phyloP scores from a whole-genome alignment of 768 basidiomycete genomes.

The Hysterangium stoloniferum region DNA sequence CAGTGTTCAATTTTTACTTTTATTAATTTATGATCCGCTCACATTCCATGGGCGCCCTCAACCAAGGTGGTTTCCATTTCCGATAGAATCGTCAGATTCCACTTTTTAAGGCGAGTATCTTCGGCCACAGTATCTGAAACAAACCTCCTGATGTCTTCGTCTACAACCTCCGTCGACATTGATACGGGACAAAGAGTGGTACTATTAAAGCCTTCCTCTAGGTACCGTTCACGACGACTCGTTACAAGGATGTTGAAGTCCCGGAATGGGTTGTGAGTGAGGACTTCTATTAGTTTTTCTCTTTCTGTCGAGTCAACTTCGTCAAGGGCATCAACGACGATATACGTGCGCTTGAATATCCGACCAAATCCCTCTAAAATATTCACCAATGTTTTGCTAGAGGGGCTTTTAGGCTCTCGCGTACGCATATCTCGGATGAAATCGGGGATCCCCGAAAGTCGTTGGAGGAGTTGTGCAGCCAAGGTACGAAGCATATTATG shows the following conservation, averaged over 20 bases:
- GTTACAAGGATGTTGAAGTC: conserved; percentile 11
- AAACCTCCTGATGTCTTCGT: neutral
- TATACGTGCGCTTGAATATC: conserved; percentile 10
- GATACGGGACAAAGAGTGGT: no score
- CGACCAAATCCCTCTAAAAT: conserved; percentile 13
- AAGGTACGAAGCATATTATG: no score
- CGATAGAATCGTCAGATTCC: no score
- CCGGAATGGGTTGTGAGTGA: conserved; percentile 7
- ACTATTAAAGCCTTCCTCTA: no score
- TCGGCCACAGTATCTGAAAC: neutral
- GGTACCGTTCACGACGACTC: conserved; percentile 5
- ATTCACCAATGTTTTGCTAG: conserved; percentile 5
- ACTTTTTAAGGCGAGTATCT: neutral
- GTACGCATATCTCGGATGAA: no score
- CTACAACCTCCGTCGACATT: no score
- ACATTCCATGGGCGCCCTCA: conserved; percentile 1
- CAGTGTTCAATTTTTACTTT: neutral
- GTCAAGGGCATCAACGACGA: conserved; percentile 20
- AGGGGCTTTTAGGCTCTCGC: conserved; percentile 11
- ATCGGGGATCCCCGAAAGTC: no score
- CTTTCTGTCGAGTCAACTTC: conserved; percentile 15
- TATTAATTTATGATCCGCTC: neutral
- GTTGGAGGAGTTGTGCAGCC: no score
- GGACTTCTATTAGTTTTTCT: conserved; percentile 8
- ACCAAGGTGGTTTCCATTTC: neutral